Percentiles rank a stretch among this genome's conserved stretches.
phyloP scores from a whole-genome alignment of 2,329 filamentous ascomycete species.

The Paecilomyces sp. region DNA sequence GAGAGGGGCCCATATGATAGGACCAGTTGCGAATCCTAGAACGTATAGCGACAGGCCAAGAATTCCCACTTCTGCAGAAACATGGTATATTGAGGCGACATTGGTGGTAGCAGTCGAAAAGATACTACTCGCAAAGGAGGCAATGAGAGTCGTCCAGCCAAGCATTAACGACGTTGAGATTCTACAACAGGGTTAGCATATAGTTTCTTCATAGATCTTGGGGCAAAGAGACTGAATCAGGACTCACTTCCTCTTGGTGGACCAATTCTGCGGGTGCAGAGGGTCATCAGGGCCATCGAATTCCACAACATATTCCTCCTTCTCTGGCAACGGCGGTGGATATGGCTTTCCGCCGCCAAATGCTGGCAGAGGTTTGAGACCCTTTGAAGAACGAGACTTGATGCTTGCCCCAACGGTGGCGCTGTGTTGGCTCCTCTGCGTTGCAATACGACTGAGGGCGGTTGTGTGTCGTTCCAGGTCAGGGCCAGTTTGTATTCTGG shows the following conservation, averaged over 20 bases:
- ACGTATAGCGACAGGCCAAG: constrained; percentile 37
- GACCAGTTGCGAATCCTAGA: constrained; percentile 43
- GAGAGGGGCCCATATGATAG: constrained; percentile 46
- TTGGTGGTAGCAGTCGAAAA: constrained; percentile 60
- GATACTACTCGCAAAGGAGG: constrained; percentile 55
- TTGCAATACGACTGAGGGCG: constrained; percentile 33
- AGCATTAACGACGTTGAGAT: constrained; percentile 21
- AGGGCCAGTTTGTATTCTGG: constrained; percentile 24
- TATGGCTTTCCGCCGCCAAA: constrained; percentile 51
- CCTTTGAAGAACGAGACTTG: constrained; percentile 18
- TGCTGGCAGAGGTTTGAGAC: constrained; percentile 25
- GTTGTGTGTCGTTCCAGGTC: constrained; percentile 32
- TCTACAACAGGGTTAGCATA: constrained; percentile 7
- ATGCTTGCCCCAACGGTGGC: constrained; percentile 33
- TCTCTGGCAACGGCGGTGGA: constrained; percentile 48
- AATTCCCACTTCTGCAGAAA: constrained; percentile 38
- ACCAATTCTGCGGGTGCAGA: constrained; percentile 83
- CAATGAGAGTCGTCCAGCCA: constrained; percentile 46
- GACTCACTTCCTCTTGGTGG: constrained; percentile 64
- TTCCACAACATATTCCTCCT: constrained; percentile 57
- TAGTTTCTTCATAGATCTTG: background rate
- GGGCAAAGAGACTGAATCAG: background rate
- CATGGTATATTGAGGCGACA: constrained; percentile 53
- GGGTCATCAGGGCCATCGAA: constrained; percentile 81
- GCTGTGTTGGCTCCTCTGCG: constrained; percentile 34